Conservation (phyloP, 495 filamentous ascomycete genomes). For the Cladorrhinum samala region DNA sequence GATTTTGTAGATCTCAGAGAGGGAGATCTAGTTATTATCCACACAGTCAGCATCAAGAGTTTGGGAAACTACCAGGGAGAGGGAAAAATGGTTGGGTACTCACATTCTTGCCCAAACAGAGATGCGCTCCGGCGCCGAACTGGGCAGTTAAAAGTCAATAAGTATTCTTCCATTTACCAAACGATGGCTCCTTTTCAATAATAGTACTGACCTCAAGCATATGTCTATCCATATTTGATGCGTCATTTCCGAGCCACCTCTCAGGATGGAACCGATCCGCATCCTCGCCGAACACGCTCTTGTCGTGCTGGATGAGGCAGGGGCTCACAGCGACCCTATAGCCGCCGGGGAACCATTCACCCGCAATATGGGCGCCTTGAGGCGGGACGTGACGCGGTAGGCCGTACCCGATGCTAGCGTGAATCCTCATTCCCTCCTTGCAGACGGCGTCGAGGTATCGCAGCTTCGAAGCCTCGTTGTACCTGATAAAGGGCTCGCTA, state of each 20-base stretch:
- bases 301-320: constrained; percentile 49
- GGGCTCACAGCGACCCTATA: constrained; percentile 52
- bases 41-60: neutral
- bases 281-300: constrained; percentile 50
- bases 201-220: neutral
- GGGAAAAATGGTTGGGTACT: neutral
- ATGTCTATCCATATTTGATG: neutral
- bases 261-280: constrained; percentile 49
- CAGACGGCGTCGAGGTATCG: constrained; percentile 57
- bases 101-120: constrained; percentile 7
- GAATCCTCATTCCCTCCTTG: constrained; percentile 56
- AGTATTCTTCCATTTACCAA: neutral
- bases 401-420: constrained; percentile 50
- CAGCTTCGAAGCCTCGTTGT: constrained; percentile 22
- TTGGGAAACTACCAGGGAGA: too few species aligned
- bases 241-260: constrained; percentile 41
- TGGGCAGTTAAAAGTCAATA: neutral
- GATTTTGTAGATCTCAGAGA: constrained; percentile 4
- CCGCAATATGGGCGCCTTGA: constrained; percentile 40
- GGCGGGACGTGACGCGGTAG: constrained; percentile 56
- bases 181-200: neutral
- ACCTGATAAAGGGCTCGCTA: neutral
- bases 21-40: constrained; percentile 1
- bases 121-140: neutral
- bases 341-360: constrained; percentile 45